Conservation (phyloP, 163 green algal species). For the Prototheca wickerhamii region DNA sequence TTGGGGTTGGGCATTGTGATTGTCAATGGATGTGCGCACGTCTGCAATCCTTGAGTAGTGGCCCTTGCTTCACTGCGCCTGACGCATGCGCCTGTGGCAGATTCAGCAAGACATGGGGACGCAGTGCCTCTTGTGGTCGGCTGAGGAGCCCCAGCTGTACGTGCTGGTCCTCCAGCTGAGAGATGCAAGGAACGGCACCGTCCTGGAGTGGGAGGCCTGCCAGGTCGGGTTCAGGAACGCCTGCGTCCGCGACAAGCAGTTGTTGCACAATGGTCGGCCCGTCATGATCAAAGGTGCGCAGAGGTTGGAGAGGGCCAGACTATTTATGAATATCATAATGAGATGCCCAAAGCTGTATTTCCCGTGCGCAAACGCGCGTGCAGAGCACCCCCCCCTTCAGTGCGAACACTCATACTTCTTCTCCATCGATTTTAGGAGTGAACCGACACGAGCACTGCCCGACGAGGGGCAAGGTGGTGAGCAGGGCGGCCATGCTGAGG, state of each 20-base stretch:
- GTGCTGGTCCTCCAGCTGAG: constrained; percentile 64
- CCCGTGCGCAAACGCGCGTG: background rate
- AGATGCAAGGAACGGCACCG: constrained; percentile 2
- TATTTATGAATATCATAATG: constrained; percentile 2
- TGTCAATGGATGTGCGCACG: no score
- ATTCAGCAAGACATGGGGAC: no score
- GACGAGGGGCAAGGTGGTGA: constrained; percentile 48
- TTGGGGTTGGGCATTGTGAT: no score
- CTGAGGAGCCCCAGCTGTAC: constrained; percentile 79
- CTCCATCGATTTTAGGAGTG: no score
- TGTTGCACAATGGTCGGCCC: constrained; percentile 67
- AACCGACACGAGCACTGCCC: constrained; percentile 83
- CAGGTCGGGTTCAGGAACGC: constrained; percentile 68
- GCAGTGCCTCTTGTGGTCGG: constrained; percentile 62
- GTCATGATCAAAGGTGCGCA: constrained; percentile 47
- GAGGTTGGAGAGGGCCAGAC: background rate
- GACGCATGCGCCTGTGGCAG: no score
- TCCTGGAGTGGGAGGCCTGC: constrained; percentile 66
- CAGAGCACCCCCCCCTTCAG: no score
- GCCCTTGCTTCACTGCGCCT: no score
- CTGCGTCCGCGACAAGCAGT: constrained; percentile 31
- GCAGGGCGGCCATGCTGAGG: constrained; percentile 63
- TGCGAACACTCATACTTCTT: no score
- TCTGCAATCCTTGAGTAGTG: no score
- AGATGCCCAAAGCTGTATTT: background rate